Base-by-base conservation (phyloP, 2,329 filamentous ascomycete genomes). In the Daldinia eschscholtzii region DNA sequence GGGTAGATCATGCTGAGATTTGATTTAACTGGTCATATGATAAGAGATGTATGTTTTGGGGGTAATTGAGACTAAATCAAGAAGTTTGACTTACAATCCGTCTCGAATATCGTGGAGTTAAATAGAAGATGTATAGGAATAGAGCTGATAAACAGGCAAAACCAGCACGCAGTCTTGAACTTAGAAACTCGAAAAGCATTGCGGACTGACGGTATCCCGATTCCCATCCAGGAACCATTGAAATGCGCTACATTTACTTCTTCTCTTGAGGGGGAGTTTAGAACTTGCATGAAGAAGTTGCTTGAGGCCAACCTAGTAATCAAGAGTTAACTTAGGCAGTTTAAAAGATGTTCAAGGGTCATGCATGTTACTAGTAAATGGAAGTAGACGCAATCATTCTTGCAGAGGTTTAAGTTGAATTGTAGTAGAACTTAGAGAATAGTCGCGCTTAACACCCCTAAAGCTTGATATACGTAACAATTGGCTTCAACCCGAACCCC, bases 261-360 rank as follows among this genome's bases (percentile, higher is more conserved):
- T n/a, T 74, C 70, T 12, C 85, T 76, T 0, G 83, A 86, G 0
- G 85, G 85, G 0, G 84, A 80, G 9, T 78, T 80, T 7, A 87
- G 75, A 30, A 82, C 79, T 68, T 87, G 85, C 82, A 86, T 86
- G 65, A 79, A 81, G 65, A 84, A 85, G 72, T 85, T 85, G 46
- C 81, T 83, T 7, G 83, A 82, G 7, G 79, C 79, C 2, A 86
- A 64, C 35, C 71, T 73, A 35, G 13, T 3, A 35, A n/a, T 28
- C 33, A 18, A 3, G 26, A 20, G n/a, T 42, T 18, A 55, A 28
- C 37, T 57, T 18, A 60, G 56, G 18, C 53, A 2, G 13, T 3
- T 13, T 23, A 42, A 20, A 20, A 42, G 18, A 39, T 13, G 10
- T 6, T 15, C 4, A n/a, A 2, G 10, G 12, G 18, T 12, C 10